Evolutionary conservation across 83 land plant species (phyloP).

Genomic region (Isoetes engelmannii): DNA sequence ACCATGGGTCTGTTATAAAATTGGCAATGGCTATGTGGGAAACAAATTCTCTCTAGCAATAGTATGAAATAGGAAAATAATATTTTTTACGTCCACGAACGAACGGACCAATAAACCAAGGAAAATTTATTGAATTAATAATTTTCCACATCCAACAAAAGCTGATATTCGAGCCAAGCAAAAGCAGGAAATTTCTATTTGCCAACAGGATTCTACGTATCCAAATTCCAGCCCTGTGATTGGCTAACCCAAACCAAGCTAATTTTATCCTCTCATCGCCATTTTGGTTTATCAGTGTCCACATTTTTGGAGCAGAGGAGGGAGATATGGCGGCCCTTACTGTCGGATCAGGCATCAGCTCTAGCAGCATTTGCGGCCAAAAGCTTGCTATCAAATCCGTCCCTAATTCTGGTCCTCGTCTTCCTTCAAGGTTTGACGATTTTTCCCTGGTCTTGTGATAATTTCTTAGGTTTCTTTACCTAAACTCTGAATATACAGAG

Average conservation of each 20-base stretch:
- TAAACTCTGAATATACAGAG: conserved; percentile 11
- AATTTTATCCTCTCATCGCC: not conserved
- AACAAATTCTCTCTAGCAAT: too few species aligned
- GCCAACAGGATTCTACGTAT: not conserved
- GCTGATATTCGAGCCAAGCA: not conserved
- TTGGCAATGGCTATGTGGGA: too few species aligned
- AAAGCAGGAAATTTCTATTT: not conserved
- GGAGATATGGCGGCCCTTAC: not conserved
- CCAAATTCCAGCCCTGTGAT: not conserved
- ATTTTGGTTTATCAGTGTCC: not conserved
- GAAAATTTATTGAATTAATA: too few species aligned
- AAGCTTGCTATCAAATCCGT: conserved; percentile 1
- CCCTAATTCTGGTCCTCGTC: not conserved
- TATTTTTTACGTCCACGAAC: too few species aligned
- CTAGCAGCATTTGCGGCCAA: not conserved
- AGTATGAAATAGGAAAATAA: too few species aligned
- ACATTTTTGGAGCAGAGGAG: not conserved
- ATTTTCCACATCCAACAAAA: too few species aligned
- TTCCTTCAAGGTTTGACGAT: not conserved
- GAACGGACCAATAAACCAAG: too few species aligned
- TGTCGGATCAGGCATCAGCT: not conserved
- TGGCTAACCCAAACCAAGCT: not conserved
- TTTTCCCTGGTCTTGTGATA: not conserved
- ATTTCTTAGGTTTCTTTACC: not conserved
- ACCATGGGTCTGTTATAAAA: too few species aligned